These are phyloP conservation scores for Sclerotinia sclerotiorum DNA, from an alignment of 2,329 filamentous ascomycete genomes.

Conservation along the genomic window DNA sequence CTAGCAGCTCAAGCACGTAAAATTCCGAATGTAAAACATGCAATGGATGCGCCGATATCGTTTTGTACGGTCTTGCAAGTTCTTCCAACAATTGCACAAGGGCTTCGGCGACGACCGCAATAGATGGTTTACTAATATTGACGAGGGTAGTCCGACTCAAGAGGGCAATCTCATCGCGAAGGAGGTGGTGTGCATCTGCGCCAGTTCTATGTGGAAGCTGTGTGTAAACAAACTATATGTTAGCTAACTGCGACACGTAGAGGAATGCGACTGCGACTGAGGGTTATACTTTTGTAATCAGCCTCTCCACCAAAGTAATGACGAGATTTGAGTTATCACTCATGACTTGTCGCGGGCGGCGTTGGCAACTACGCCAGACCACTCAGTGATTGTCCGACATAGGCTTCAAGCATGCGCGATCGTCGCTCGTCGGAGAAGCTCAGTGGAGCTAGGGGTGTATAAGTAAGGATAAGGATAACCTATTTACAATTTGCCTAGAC, in stretches of 20 bases:
- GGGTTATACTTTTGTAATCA: constrained; percentile 57
- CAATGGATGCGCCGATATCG: constrained; percentile 52
- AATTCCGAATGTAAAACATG: constrained; percentile 64
- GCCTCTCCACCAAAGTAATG: constrained; percentile 61
- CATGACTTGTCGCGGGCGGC: constrained; percentile 45
- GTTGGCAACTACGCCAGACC: constrained; percentile 33
- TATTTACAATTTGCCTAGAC: constrained; percentile 19
- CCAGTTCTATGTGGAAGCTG: constrained; percentile 65
- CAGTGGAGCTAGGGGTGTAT: constrained; percentile 22
- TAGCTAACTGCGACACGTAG: constrained; percentile 26
- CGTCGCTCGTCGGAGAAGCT: constrained; percentile 12
- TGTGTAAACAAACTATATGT: constrained; percentile 21
- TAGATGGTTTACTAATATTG: constrained; percentile 56
- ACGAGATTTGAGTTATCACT: constrained; percentile 60
- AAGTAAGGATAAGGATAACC: background rate
- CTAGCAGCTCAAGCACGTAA: constrained; percentile 61
- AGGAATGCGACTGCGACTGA: constrained; percentile 19
- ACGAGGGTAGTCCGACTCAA: constrained; percentile 62
- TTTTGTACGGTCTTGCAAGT: constrained; percentile 54
- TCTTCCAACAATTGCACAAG: constrained; percentile 60
- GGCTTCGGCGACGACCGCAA: constrained; percentile 56
- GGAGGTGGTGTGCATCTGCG: constrained; percentile 55
- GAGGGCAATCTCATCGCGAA: constrained; percentile 60
- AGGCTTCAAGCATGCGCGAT: constrained; percentile 24
- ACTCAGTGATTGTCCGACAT: constrained; percentile 35